phyloP scores from a whole-genome alignment of 2,329 filamentous ascomycete species.

The Talaromyces sp. region DNA sequence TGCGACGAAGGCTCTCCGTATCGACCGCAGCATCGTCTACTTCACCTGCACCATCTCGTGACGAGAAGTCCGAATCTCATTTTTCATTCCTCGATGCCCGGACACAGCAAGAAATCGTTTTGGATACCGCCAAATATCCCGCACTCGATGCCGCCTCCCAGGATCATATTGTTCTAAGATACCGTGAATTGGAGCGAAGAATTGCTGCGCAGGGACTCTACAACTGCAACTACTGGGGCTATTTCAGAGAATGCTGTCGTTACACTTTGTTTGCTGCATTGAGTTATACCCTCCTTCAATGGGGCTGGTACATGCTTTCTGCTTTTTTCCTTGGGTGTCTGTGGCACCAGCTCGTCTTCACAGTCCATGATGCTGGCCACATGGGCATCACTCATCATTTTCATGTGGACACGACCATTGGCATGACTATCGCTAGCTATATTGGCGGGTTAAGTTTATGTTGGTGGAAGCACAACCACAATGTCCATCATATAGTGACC shows the following conservation, averaged over 20 bases:
- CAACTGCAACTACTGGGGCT: conserved; percentile 76
- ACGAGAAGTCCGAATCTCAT: conserved; percentile 34
- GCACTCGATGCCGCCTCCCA: conserved; percentile 70
- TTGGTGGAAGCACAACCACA: conserved; percentile 97
- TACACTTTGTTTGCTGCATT: conserved; percentile 65
- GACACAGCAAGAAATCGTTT: conserved; percentile 68
- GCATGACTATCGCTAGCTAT: conserved; percentile 86
- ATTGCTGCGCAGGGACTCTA: conserved; percentile 74
- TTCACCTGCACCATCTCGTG: conserved; percentile 26
- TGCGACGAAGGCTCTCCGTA: conserved; percentile 37
- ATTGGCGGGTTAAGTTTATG: conserved; percentile 83
- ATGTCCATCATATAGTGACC: conserved; percentile 94
- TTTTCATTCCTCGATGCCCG: conserved; percentile 66
- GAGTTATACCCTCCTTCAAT: conserved; percentile 58
- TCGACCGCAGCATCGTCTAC: conserved; percentile 29
- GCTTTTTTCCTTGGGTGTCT: conserved; percentile 73
- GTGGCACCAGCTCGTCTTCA: conserved; percentile 95
- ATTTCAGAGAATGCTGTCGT: conserved; percentile 68
- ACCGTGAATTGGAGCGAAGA: conserved; percentile 69
- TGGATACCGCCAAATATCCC: conserved; percentile 79
- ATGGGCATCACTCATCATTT: conserved; percentile 96
- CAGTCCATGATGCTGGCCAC: conserved; percentile 90
- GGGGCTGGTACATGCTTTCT: conserved; percentile 65
- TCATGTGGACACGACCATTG: conserved; percentile 75
- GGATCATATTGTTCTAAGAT: conserved; percentile 70